Conservation (phyloP, 1,139 yeast species). For the Wickerhamomyces sp. region DNA sequence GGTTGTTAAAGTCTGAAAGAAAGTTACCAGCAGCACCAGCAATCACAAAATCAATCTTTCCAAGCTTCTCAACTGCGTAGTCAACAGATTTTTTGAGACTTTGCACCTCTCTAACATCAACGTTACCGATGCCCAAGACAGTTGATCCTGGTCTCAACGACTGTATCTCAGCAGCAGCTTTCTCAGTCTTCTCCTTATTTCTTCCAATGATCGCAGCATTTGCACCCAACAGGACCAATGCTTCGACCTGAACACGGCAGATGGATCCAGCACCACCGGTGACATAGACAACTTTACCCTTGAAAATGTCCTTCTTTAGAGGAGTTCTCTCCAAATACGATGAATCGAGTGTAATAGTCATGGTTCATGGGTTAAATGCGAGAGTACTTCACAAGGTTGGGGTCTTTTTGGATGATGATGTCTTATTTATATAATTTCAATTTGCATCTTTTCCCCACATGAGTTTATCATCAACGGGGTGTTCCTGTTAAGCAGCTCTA, state of each 20-base stretch:
- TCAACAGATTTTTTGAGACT: constrained; percentile 58
- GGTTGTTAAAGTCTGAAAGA: constrained; percentile 68
- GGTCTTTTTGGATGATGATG: too few species aligned
- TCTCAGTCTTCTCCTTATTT: constrained; percentile 54
- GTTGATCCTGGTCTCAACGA: constrained; percentile 51
- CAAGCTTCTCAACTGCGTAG: constrained; percentile 57
- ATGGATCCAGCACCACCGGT: constrained; percentile 97
- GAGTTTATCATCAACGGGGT: too few species aligned
- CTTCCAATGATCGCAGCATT: constrained; percentile 84
- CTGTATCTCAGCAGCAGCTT: constrained; percentile 63
- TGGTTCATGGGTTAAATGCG: too few species aligned
- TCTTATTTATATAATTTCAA: too few species aligned
- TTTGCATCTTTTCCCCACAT: too few species aligned
- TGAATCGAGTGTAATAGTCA: constrained; percentile 16
- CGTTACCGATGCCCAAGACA: constrained; percentile 62
- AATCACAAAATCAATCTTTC: constrained; percentile 75
- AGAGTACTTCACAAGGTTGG: too few species aligned
- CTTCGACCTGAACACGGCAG: constrained; percentile 82
- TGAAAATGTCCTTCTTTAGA: constrained; percentile 58
- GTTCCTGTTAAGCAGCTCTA: too few species aligned
- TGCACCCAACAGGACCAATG: constrained; percentile 76
- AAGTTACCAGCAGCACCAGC: constrained; percentile 98
- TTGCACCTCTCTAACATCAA: constrained; percentile 70
- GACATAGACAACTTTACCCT: constrained; percentile 80
- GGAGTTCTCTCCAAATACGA: constrained; percentile 24